Base-by-base conservation (phyloP, 106 monocot species). In the Vanilla planifolia region DNA sequence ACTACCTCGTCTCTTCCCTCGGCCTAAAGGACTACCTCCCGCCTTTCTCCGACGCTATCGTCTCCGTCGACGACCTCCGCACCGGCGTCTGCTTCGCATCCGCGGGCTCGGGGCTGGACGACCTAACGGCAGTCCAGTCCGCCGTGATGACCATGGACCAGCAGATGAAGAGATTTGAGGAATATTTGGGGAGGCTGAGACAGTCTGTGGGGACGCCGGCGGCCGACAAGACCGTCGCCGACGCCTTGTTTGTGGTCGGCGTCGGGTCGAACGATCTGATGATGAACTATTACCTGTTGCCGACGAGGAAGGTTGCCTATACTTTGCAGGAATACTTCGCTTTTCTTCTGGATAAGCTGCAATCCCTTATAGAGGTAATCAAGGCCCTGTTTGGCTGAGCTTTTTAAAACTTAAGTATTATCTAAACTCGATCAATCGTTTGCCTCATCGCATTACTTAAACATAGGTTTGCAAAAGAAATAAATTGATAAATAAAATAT, bases 291-390 rank as follows among this genome's bases (percentile, higher is more conserved):
- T 76, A 76, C 30, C 37, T 35, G 48, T 6, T 65, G 16, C 60
- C 41, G 19, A 67, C 48, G 21, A 71, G 63, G 56, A 68, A 43
- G 33, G 13, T 1, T 1, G 33, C 22, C 32, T 61, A 27, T 26
- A 62, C 55, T 47, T 43, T 76, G 5, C 43, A 34, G 33, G 75
- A 48, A 35, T 80, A 80, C 48, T 76, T 76, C 22, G 60, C 72
- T 60, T 59, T 72, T 43, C 33, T 81, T n/a, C 71, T 72, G 5
- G 61, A 39, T 1, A 72, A 43, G 13, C 27, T 64, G 16, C 43
- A 59, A 16, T 51, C 9, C 29, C 6, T 42, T 57, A 32, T 80
- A 19, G 67, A 67, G 71, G 80, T 80, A 67, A n/a, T n/a, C n/a
- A n/a, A n/a, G n/a, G n/a, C n/a, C n/a, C n/a, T n/a, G n/a, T n/a